These are phyloP conservation scores for Solanum clarkiae DNA, from an alignment of 257 asterid genomes.

Conservation along the genomic window DNA sequence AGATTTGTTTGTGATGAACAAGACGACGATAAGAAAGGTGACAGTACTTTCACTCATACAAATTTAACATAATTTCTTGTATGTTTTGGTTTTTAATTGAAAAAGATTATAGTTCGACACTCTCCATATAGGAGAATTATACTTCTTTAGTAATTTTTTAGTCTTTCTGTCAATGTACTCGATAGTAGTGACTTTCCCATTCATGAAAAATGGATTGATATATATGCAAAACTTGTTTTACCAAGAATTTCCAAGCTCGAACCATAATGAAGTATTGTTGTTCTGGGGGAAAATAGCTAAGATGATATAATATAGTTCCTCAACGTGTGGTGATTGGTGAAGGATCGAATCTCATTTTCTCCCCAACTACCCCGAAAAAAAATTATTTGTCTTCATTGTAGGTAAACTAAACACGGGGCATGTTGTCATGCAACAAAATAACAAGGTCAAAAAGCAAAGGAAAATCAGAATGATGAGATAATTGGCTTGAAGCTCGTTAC, in stretches of 20 bases:
- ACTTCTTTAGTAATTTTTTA: not conserved
- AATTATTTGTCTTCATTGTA: not conserved
- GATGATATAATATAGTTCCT: not conserved
- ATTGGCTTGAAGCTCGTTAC: not conserved
- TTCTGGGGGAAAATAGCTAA: not conserved
- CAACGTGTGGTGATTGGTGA: too few species aligned
- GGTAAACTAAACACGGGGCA: not conserved
- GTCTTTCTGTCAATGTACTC: not conserved
- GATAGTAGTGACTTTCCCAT: not conserved
- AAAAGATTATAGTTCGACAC: not conserved
- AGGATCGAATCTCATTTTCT: not conserved
- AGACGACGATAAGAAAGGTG: not conserved
- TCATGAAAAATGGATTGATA: not conserved
- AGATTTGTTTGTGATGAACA: not conserved
- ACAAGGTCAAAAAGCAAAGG: not conserved
- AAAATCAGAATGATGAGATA: not conserved
- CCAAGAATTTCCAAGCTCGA: not conserved
- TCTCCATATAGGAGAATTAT: not conserved
- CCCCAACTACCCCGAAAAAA: not conserved
- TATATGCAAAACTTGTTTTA: not conserved
- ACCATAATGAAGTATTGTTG: not conserved
- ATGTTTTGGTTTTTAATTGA: not conserved
- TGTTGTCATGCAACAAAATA: not conserved
- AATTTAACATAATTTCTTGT: not conserved
- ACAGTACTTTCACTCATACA: not conserved